These are phyloP conservation scores for Phytopythium chamaehyphon DNA, from an alignment of 352 stramenopile genomes.

Conservation along the genomic window DNA sequence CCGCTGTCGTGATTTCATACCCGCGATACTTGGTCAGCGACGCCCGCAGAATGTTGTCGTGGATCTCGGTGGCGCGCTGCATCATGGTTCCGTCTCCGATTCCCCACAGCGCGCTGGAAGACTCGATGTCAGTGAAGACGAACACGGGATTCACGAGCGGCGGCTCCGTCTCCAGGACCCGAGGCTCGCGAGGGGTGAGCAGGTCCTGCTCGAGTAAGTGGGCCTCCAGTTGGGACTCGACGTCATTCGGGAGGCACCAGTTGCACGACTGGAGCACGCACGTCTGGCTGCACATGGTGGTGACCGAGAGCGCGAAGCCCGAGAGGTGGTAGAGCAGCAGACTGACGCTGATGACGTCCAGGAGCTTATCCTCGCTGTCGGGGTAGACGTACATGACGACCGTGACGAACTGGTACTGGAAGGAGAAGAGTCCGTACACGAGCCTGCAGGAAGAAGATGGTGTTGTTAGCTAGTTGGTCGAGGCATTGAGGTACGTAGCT, in stretches of 20 bases:
- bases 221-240: conserved; percentile 35
- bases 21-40: conserved; percentile 49
- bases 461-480: background rate
- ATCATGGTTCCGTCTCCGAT: conserved; percentile 40
- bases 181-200: conserved; percentile 30
- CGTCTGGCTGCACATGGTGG: conserved; percentile 43
- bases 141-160: conserved; percentile 53
- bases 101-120: conserved; percentile 51
- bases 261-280: conserved; percentile 34
- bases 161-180: conserved; percentile 34
- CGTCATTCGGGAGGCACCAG: conserved; percentile 33
- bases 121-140: conserved; percentile 67
- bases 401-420: conserved; percentile 56
- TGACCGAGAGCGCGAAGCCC: conserved; percentile 36
- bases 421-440: conserved; percentile 53
- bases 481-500: background rate
- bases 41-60: conserved; percentile 53
- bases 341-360: conserved; percentile 40
- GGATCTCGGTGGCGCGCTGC: conserved; percentile 42
- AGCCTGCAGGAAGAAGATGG: conserved; percentile 16
- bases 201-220: conserved; percentile 30
- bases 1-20: conserved; percentile 60
- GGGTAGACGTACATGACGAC: conserved; percentile 39
- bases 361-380: conserved; percentile 19
- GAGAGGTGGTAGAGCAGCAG: conserved; percentile 36